phyloP scores from a whole-genome alignment of 148 eudicot species.

The Bassia scoparia region DNA sequence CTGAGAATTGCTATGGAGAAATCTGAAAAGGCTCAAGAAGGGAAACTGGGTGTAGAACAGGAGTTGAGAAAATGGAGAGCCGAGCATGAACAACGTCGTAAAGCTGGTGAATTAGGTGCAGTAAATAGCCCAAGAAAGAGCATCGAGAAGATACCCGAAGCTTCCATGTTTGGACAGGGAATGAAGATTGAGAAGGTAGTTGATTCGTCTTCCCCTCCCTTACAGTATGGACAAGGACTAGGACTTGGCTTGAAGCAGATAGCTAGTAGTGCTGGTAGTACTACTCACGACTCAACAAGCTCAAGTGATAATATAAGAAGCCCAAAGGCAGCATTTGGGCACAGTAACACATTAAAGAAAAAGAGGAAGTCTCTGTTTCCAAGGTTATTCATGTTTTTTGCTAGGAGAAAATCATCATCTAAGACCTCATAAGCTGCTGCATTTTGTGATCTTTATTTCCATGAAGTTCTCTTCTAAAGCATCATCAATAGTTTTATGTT shows the following conservation, averaged over 20 bases:
- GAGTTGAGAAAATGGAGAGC: slow-evolving; percentile 89
- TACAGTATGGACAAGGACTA: slow-evolving; percentile 35
- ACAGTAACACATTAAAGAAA: slow-evolving; percentile 33
- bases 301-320: slow-evolving; percentile 20
- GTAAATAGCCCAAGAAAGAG: slow-evolving; percentile 43
- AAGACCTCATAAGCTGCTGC: slow-evolving; percentile 28
- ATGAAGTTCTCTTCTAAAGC: background rate
- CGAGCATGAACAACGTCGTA: slow-evolving; percentile 68
- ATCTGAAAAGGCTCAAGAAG: slow-evolving; percentile 80
- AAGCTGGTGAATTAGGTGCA: slow-evolving; percentile 44
- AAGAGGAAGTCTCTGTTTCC: slow-evolving; percentile 38
- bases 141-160: slow-evolving; percentile 23
- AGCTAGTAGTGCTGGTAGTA: slow-evolving; percentile 16
- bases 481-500: background rate
- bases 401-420: slow-evolving; percentile 30
- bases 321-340: slow-evolving; percentile 27
- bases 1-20: slow-evolving; percentile 54
- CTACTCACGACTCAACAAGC: slow-evolving; percentile 8
- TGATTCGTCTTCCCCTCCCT: slow-evolving; percentile 28
- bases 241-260: slow-evolving; percentile 39
- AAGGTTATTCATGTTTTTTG: slow-evolving; percentile 38
- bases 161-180: slow-evolving; percentile 26
- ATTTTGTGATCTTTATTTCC: background rate
- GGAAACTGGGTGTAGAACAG: slow-evolving; percentile 77
- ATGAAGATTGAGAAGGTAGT: slow-evolving; percentile 33